These are phyloP conservation scores for Apium graveolens DNA, from an alignment of 129 eudicot genomes.

Conservation along the genomic window DNA sequence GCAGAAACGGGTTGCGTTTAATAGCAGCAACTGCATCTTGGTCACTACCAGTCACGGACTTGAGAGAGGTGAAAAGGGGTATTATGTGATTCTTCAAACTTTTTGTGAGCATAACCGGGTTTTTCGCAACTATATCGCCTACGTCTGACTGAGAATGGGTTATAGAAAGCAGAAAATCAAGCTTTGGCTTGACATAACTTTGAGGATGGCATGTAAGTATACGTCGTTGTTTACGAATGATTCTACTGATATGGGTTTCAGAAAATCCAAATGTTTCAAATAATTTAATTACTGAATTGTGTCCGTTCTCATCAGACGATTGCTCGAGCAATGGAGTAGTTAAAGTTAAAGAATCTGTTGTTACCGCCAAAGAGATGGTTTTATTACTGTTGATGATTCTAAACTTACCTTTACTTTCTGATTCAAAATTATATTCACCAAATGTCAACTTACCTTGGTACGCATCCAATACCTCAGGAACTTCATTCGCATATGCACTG, in stretches of 20 bases:
- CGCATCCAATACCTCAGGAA: conserved; percentile 4
- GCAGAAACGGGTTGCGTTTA: not conserved
- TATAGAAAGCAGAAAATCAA: not conserved
- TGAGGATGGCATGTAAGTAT: not conserved
- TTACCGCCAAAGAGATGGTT: not conserved
- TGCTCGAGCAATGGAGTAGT: not conserved
- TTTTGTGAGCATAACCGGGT: not conserved
- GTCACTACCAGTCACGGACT: not conserved
- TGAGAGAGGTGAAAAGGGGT: not conserved
- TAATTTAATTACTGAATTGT: not conserved
- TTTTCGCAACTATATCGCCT: not conserved
- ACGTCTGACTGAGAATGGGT: not conserved
- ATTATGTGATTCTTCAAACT: not conserved
- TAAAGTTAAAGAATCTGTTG: not conserved
- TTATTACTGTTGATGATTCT: not conserved
- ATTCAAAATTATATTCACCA: conserved; percentile 1
- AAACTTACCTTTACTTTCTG: not conserved
- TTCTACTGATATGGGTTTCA: not conserved
- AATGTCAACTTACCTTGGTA: conserved; percentile 5
- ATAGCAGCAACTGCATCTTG: not conserved
- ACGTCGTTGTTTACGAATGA: not conserved
- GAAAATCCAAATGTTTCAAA: conserved; percentile 5
- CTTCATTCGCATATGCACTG: not conserved
- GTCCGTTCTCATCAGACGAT: not conserved
- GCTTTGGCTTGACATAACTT: not conserved